Percentiles rank a stretch among this genome's conserved stretches.
Conservation (phyloP, 2,329 filamentous ascomycete genomes). For the Ramularia collo-cygni region DNA sequence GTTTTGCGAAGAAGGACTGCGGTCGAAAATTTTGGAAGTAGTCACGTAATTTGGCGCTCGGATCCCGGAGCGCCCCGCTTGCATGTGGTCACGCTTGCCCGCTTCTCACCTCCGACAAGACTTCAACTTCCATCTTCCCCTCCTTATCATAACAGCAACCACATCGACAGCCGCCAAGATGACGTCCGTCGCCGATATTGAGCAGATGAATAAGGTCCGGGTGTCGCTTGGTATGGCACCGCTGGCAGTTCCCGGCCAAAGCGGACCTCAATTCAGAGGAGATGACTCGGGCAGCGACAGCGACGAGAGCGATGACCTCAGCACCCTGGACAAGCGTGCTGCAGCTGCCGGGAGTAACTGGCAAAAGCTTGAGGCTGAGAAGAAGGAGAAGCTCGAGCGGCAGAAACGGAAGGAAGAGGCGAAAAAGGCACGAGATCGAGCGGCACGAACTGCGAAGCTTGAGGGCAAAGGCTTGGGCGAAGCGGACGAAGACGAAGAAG, state of each 20-base stretch:
- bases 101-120: not conserved
- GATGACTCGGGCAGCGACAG: conserved; percentile 39
- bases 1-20: conserved; percentile 33
- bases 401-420: conserved; percentile 76
- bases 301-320: conserved; percentile 63
- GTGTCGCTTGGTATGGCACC: conserved; percentile 84
- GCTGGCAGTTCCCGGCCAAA: conserved; percentile 69
- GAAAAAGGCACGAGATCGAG: conserved; percentile 79
- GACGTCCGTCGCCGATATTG: conserved; percentile 57
- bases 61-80: no score
- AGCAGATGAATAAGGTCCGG: conserved; percentile 90
- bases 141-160: not conserved
- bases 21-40: conserved; percentile 2
- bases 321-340: conserved; percentile 76
- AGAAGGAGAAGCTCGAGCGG: conserved; percentile 64
- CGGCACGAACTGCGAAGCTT: conserved; percentile 66
- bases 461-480: conserved; percentile 83
- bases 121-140: no score
- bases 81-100: no score
- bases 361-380: conserved; percentile 63
- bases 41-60: conserved; percentile 3
- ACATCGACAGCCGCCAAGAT: conserved; percentile 21
- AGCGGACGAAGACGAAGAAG: conserved; percentile 52
- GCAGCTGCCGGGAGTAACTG: conserved; percentile 69
- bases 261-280: conserved; percentile 53